These are phyloP conservation scores for Elsinoe ampelina DNA, from an alignment of 2,329 filamentous ascomycete species.

Conservation along the genomic window DNA sequence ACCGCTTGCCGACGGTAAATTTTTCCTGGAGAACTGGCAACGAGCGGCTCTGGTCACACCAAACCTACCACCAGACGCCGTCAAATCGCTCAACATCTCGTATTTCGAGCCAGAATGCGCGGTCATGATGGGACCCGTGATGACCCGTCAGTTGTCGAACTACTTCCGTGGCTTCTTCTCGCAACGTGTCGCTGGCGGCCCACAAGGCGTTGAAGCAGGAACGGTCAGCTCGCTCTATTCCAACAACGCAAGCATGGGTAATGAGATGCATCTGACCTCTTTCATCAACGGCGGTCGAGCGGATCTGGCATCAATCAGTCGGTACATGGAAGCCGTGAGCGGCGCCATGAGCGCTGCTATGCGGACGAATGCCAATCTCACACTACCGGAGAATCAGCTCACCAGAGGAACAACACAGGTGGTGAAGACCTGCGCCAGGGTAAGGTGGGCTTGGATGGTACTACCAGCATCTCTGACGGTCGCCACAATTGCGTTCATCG, in stretches of 20 bases:
- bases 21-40: background rate
- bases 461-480: slow-evolving; percentile 1
- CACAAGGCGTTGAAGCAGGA: background rate
- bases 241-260: background rate
- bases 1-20: background rate
- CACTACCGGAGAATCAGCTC: background rate
- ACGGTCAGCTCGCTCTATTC: background rate
- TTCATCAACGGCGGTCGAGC: background rate
- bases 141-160: background rate
- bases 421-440: slow-evolving; percentile 3
- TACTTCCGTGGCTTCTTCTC: background rate
- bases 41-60: background rate
- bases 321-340: slow-evolving; percentile 1
- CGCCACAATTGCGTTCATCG: background rate
- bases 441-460: slow-evolving; percentile 4
- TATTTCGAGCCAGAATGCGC: background rate
- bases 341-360: background rate
- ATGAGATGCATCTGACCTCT: slow-evolving; percentile 7
- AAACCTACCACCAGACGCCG: background rate
- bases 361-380: background rate
- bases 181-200: background rate
- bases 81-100: background rate
- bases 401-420: background rate
- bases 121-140: background rate
- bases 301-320: background rate